Base-by-base conservation (phyloP, 805 yeast genomes). In the Candida schatavii region DNA sequence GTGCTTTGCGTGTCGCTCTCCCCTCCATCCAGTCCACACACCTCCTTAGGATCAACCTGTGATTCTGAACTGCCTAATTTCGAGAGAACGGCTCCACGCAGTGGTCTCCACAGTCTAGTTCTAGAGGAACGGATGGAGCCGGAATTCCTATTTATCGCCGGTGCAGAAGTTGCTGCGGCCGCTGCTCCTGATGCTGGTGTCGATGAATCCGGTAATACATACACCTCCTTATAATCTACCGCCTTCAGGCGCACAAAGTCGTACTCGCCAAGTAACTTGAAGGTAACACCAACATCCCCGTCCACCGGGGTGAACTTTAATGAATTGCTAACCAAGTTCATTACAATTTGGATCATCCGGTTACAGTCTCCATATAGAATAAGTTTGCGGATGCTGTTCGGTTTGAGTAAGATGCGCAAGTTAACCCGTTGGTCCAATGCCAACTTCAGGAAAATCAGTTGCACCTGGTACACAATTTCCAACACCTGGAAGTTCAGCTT, bases 261-360 rank as follows among this genome's bases (percentile, higher is more conserved):
- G 55, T 83, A 86, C 54, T 81, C 86, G 30, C 93, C 93, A 15
- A 83, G 42, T n/a, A 83, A 59, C 46, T 70, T 75, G 48, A 85
- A 76, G 1, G 71, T 58, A 6, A 88, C 87, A 22, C 74, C 73
- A 10, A 90, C 95, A 13, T 77, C 74, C 2, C 97, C 98, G 45
- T 88, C 87, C 14, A 81, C 85, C 0, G 96, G 96, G 0, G 98
- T 90, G 54, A 93, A 93, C 59, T 93, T 93, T 52, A 93, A 69
- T 0, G 96, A 82, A 62, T 93, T 91, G 14, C 95, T 84, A 7
- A 91, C 93, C 42, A 93, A 69, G 55, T 93, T 93, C 90, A 91
- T 89, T 5, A 91, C 82, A 38, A 93, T 84, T 61, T 91, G 99
- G 42, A 88, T 79, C 32, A 93, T 86, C 57, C 98, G 72, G 61